Evolutionary conservation across 1,139 yeast species (phyloP).

Genomic region (Diutina sp.): DNA sequence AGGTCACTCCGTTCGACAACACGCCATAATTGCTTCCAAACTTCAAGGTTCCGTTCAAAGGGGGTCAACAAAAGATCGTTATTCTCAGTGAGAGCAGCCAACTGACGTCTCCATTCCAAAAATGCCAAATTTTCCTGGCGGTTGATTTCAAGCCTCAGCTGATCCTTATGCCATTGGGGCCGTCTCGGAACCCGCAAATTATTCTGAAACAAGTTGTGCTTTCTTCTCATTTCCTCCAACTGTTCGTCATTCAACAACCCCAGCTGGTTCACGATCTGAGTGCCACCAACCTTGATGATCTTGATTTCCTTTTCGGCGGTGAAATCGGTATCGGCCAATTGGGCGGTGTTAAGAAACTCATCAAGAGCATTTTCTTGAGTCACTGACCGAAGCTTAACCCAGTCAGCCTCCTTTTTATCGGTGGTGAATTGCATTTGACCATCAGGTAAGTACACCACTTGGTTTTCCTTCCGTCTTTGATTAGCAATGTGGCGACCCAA

Average conservation of each 20-base stretch:
- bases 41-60: slow-evolving; percentile 92
- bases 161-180: slow-evolving; percentile 70
- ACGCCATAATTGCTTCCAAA: slow-evolving; percentile 98
- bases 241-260: slow-evolving; percentile 56
- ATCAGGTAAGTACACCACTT: slow-evolving; percentile 63
- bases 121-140: slow-evolving; percentile 85
- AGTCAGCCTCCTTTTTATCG: slow-evolving; percentile 69
- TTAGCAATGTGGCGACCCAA: slow-evolving; percentile 77
- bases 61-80: slow-evolving; percentile 85
- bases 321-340: slow-evolving; percentile 90
- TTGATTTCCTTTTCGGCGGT: slow-evolving; percentile 87
- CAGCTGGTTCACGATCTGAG: slow-evolving; percentile 30
- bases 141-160: slow-evolving; percentile 68
- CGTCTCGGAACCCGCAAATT: slow-evolving; percentile 90
- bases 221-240: slow-evolving; percentile 40
- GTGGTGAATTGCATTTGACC: slow-evolving; percentile 79
- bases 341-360: slow-evolving; percentile 90
- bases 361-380: slow-evolving; percentile 92
- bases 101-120: slow-evolving; percentile 82
- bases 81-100: slow-evolving; percentile 75
- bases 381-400: slow-evolving; percentile 87
- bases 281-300: slow-evolving; percentile 66
- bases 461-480: slow-evolving; percentile 57
- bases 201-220: slow-evolving; percentile 65
- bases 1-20: slow-evolving; percentile 92